Evolutionary conservation across 2,329 filamentous ascomycete species (phyloP), one percentile per base, ranked within the genome.

Genomic region (Plenodomus tracheiphilus): DNA sequence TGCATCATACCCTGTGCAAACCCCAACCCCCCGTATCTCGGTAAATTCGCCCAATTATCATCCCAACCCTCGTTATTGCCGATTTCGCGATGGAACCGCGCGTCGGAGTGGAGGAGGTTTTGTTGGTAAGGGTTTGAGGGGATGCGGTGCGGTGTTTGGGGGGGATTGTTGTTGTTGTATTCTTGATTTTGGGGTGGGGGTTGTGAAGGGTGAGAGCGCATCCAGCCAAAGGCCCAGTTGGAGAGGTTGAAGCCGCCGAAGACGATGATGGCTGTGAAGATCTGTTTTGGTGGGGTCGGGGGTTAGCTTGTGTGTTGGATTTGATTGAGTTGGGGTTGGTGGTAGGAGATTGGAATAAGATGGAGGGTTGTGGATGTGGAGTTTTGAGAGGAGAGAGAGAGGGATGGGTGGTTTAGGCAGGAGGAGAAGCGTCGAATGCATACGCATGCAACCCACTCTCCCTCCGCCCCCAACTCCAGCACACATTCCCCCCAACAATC

Each of bases 141-240:
- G 8, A 59, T 47, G 39, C 67, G 59, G 41, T 71, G 70, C 0
- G 68, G 70, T 0, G 69, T 72, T 35, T 66, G 65, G 2, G 64
- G 68, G 48, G 15, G 36, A 43, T 25, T 47, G 41, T 28, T 32
- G 25, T 28, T 21, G 41, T 18, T 44, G 20, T 58, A 56, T n/a
- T n/a, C n/a, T n/a, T n/a, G n/a, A n/a, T n/a, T n/a, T n/a, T n/a
- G n/a, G n/a, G n/a, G n/a, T n/a, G n/a, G 49, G 44, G 18, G 51
- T 30, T 41, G 19, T 51, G 49, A 8, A 56, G 73, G 58, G 84
- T 78, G 43, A 81, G 76, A 8, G 28, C 28, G 28, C 28, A 32
- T 11, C 28, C 28, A 32, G 49, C 78, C 77, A 65, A 85, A 85
- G 2, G 82, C 82, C 67, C 82, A 77, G 65, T 86, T 86, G 47